Base-by-base conservation (phyloP, 2,329 filamentous ascomycete species). In the Ascochyta rabiei region DNA sequence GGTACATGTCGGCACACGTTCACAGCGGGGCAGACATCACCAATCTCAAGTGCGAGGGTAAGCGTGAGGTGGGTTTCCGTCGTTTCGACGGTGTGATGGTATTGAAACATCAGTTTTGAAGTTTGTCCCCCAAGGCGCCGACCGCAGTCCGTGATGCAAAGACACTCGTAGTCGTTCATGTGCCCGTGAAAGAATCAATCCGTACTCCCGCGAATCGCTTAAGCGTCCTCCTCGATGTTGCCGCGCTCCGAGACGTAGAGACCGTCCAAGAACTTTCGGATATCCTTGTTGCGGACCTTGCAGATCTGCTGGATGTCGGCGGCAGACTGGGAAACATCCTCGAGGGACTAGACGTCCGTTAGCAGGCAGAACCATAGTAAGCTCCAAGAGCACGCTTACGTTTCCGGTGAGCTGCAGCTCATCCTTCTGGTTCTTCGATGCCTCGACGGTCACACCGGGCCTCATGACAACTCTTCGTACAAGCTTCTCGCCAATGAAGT, bases 231-330 rank as follows among this genome's bases (percentile, higher is more conserved):
- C 71, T 86, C 84, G 75, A 99, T 88, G 89, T 98, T 96, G 82
- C 90, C 89, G 85, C 91, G 90, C 90, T 99, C 95, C 78, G 93
- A 97, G 77, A 99, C 95, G 86, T 99, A 99, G 81, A 99, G 86
- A 88, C 95, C 95, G 84, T 99, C 96, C 86, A 99, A 88, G 90
- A 99, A 99, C 91, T 96, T 74, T 61, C 96, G 92, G 86, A 99
- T 99, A 96, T 99, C 95, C 92, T 99, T 99, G 91, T 99, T 99
- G 81, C 92, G 89, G 82, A 99, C 95, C 83, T 88, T 88, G 92
- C 95, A 99, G 83, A 95, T 93, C 84, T 99, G 95, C 86, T 99
- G 95, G 80, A 99, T 97, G 81, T 99, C 95, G 82, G 95, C 95
- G 70, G 95, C 95, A 77, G 89, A 92, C 85, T 99, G 95, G 76